These are phyloP conservation scores for Fusarium mundagurra DNA, from an alignment of 2,329 filamentous ascomycete species.

Conservation along the genomic window DNA sequence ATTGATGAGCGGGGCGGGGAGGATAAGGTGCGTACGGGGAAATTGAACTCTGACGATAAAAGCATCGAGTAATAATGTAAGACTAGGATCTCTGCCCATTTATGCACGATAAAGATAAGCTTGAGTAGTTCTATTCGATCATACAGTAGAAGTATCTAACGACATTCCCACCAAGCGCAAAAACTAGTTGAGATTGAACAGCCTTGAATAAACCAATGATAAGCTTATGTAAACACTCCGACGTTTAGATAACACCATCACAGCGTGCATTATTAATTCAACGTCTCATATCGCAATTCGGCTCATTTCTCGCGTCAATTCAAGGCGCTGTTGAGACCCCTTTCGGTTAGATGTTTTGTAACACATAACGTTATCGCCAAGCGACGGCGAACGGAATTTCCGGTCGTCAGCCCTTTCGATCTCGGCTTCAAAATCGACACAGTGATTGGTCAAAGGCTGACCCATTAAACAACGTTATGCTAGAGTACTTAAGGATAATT, in stretches of 20 bases:
- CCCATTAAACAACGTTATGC: background rate
- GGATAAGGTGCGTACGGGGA: background rate
- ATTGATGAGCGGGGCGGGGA: background rate
- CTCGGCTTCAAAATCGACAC: no score
- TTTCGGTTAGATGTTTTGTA: background rate
- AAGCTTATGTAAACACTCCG: background rate
- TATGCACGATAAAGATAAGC: no score
- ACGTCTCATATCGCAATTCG: fast-evolving
- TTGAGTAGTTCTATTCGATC: background rate
- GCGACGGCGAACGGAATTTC: background rate
- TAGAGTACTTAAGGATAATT: fast-evolving
- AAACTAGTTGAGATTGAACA: fast-evolving
- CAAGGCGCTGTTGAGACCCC: no score
- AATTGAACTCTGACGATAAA: background rate
- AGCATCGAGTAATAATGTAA: background rate
- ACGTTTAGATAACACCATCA: background rate
- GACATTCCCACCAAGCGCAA: fast-evolving
- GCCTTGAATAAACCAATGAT: no score
- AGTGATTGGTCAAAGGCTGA: fast-evolving
- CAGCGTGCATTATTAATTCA: background rate
- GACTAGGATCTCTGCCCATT: no score
- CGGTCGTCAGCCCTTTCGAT: no score
- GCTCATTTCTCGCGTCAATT: fast-evolving
- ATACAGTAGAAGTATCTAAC: background rate
- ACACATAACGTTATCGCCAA: background rate